These are phyloP conservation scores for Pterocarpus macrocarpus DNA, from an alignment of 306 rosid genomes.

Conservation along the genomic window DNA sequence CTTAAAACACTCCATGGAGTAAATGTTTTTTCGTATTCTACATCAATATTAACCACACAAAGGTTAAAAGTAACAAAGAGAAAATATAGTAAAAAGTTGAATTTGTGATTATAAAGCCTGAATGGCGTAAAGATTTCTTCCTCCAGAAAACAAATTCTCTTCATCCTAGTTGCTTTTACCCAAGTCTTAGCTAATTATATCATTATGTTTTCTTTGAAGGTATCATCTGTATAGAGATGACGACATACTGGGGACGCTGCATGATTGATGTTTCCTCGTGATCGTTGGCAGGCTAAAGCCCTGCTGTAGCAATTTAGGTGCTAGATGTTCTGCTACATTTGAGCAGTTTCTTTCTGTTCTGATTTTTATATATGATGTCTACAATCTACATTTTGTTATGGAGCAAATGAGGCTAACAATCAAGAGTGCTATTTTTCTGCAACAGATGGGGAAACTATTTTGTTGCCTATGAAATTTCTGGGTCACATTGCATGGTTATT, in stretches of 20 bases:
- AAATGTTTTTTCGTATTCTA: too few species aligned
- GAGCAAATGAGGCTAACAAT: neutral
- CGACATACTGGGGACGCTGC: slow-evolving; percentile 64
- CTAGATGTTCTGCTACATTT: slow-evolving; percentile 39
- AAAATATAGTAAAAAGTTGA: too few species aligned
- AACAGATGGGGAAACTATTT: slow-evolving; percentile 3
- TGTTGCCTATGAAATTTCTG: neutral
- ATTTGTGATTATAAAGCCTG: too few species aligned
- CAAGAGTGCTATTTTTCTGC: slow-evolving; percentile 28
- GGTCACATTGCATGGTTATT: neutral
- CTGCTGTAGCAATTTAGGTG: slow-evolving; percentile 30
- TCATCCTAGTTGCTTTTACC: slow-evolving; percentile 37
- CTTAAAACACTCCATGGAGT: too few species aligned
- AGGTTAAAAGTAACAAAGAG: too few species aligned
- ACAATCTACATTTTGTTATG: slow-evolving; percentile 12
- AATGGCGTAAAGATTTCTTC: too few species aligned
- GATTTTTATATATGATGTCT: slow-evolving; percentile 15
- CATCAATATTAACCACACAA: too few species aligned
- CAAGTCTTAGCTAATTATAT: slow-evolving; percentile 6
- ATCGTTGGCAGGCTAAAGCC: neutral
- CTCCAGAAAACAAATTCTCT: neutral
- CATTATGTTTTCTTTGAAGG: slow-evolving; percentile 50
- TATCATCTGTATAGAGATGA: slow-evolving; percentile 62
- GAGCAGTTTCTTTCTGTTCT: slow-evolving; percentile 36
- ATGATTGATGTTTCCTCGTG: slow-evolving; percentile 52